Evolutionary conservation across 345 rosid species (phyloP).

Genomic region (Bruguiera parviflora): DNA sequence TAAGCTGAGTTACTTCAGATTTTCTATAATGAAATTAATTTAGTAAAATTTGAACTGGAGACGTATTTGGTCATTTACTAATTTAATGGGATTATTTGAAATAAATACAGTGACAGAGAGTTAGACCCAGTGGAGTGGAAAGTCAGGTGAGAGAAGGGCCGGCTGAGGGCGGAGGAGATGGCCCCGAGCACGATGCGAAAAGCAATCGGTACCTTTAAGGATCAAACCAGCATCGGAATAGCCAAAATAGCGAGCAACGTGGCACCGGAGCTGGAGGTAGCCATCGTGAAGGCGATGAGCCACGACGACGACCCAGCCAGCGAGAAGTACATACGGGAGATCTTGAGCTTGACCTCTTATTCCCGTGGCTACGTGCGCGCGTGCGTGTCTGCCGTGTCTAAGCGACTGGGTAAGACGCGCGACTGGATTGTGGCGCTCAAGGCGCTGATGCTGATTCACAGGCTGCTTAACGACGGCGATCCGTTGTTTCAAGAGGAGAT

Average conservation of each 20-base stretch:
- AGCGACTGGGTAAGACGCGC: slow-evolving; percentile 68
- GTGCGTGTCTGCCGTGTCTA: slow-evolving; percentile 68
- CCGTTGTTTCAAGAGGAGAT: slow-evolving; percentile 72
- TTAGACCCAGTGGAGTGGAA: not conserved
- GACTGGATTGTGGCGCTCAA: slow-evolving; percentile 96
- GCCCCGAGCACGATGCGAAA: slow-evolving; percentile 85
- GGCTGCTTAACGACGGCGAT: slow-evolving; percentile 67
- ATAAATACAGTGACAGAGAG: not conserved
- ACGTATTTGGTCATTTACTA: too few relatives aligned
- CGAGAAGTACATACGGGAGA: slow-evolving; percentile 74
- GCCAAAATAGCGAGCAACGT: slow-evolving; percentile 81
- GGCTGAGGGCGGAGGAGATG: slow-evolving; percentile 31
- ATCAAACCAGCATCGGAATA: slow-evolving; percentile 89
- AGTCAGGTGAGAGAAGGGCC: not conserved
- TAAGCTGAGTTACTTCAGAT: too few relatives aligned
- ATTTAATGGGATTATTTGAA: not conserved
- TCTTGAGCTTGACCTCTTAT: slow-evolving; percentile 50
- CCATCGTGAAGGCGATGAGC: slow-evolving; percentile 85
- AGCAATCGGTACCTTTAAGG: slow-evolving; percentile 94
- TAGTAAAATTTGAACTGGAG: too few relatives aligned
- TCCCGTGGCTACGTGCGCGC: slow-evolving; percentile 70
- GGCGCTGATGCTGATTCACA: slow-evolving; percentile 63
- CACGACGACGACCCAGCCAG: slow-evolving; percentile 87
- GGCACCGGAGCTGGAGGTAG: slow-evolving; percentile 96
- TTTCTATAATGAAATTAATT: too few relatives aligned